Base-by-base conservation (phyloP, 1,284 basidiomycete species). In the Neolentinus lepideus region DNA sequence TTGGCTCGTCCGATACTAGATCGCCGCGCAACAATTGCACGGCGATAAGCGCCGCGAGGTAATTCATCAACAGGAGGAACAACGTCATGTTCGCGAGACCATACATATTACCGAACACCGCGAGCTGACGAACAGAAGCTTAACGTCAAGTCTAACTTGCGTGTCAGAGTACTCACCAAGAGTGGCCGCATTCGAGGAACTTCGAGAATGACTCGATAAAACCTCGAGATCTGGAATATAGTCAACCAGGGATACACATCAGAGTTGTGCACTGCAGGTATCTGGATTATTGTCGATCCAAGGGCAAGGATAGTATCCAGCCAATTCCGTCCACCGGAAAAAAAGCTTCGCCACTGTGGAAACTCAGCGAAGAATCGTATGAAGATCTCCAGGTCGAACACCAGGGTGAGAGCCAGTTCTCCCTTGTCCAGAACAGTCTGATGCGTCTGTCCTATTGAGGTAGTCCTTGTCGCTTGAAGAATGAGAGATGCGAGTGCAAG, bases 31-130 rank as follows among this genome's bases (percentile, higher is more conserved):
- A 68, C 27, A 89, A 69, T 64, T 90, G 89, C 16, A 90, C 79
- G 16, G 83, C 84, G 55, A 95, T 80, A 25, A 99, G 76, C 0
- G 94, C 90, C 0, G 88, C 88, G 36, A 98, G 78, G 61, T 90
- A 90, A 68, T 94, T 97, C 72, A 95, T 87, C 58, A 97, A 73
- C 58, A 98, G 73, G 25, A 99, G 78, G 76, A 99, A 98, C 36
- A 96, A 70, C 14, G 92, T 84, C 93, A 98, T 98, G 78, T 98
- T 98, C 29, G 83, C 77, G 33, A 99, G 75, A 72, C 93, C 94
- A 59, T 88, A 88, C 75, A 98, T 85, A 68, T 94, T 95, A 25
- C 95, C 94, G 62, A 98, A 94, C 1, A 98, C 90, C 1, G 89
- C 87, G 6, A 88, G 74, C 92, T 94, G 62, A 0, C 24, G 54